These are phyloP conservation scores for Starmerella etchellsii DNA, from an alignment of 805 yeast genomes.

Conservation along the genomic window DNA sequence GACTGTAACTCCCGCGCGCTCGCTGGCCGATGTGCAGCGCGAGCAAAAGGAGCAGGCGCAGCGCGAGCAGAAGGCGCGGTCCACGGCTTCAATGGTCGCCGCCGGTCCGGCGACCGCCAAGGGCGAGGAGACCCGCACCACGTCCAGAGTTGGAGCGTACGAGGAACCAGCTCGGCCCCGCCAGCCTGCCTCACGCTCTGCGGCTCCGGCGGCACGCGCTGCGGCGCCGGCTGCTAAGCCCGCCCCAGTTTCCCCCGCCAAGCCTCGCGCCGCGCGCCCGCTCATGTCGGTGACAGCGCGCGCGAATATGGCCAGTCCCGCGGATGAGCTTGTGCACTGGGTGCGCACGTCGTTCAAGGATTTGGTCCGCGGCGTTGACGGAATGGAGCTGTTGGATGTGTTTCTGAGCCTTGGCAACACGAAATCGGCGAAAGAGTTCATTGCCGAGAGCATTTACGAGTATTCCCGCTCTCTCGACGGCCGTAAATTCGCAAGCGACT, in stretches of 20 bases:
- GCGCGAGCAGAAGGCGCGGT: background rate
- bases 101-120: background rate
- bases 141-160: background rate
- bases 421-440: constrained; percentile 65
- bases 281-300: constrained; percentile 8
- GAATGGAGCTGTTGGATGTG: constrained; percentile 66
- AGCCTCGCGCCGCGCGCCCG: constrained; percentile 1
- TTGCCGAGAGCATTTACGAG: constrained; percentile 84
- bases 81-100: background rate
- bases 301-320: constrained; percentile 19
- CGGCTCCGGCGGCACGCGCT: background rate
- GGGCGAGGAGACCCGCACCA: background rate
- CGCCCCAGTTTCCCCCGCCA: background rate
- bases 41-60: constrained; percentile 19
- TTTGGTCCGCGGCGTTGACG: constrained; percentile 62
- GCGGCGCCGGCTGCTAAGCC: background rate
- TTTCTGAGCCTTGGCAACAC: constrained; percentile 69
- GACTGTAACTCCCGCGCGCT: constrained; percentile 23
- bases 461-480: constrained; percentile 72
- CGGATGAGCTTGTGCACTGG: constrained; percentile 33
- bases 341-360: constrained; percentile 30
- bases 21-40: constrained; percentile 29
- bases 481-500: constrained; percentile 83
- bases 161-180: background rate
- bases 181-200: background rate